A percentile compares a stretch with the other conserved stretches of the same genome.
phyloP scores from a whole-genome alignment of 1,284 basidiomycete species.

The Malassezia slooffiae region DNA sequence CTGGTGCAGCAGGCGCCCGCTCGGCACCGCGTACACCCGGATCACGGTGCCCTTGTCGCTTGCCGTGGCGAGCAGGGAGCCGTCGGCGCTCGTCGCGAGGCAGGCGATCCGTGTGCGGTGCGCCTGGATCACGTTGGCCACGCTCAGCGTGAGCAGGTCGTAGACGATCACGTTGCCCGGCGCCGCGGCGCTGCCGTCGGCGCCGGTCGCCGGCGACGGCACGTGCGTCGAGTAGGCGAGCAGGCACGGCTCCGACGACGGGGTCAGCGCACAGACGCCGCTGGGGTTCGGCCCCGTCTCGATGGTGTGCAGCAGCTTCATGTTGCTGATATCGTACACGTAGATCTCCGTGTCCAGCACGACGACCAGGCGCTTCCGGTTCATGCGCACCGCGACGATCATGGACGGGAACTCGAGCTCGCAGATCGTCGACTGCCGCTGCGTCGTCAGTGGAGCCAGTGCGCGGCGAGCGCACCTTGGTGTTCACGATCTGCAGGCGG shows the following conservation, averaged over 20 bases:
- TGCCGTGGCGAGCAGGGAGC: constrained; percentile 82
- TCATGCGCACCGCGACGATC: constrained; percentile 89
- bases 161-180: constrained; percentile 53
- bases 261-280: constrained; percentile 85
- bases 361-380: constrained; percentile 88
- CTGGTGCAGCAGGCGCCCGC: constrained; percentile 85
- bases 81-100: constrained; percentile 72
- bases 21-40: constrained; percentile 80
- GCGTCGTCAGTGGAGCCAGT: no score
- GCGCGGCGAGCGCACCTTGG: constrained; percentile 41
- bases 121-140: constrained; percentile 90
- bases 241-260: constrained; percentile 88
- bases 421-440: constrained; percentile 98
- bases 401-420: constrained; percentile 93
- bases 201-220: constrained; percentile 60
- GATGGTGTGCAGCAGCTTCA: constrained; percentile 92
- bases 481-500: constrained; percentile 84
- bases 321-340: constrained; percentile 97
- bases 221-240: constrained; percentile 91
- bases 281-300: constrained; percentile 92
- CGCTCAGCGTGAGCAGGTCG: constrained; percentile 77
- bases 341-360: constrained; percentile 93
- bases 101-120: constrained; percentile 88
- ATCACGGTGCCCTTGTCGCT: constrained; percentile 96
- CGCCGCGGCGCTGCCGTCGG: constrained; percentile 44